A percentile compares a stretch with the other conserved stretches of the same genome.
These are phyloP conservation scores for Colletotrichum melonis DNA, from an alignment of 2,329 filamentous ascomycete genomes.

Conservation along the genomic window DNA sequence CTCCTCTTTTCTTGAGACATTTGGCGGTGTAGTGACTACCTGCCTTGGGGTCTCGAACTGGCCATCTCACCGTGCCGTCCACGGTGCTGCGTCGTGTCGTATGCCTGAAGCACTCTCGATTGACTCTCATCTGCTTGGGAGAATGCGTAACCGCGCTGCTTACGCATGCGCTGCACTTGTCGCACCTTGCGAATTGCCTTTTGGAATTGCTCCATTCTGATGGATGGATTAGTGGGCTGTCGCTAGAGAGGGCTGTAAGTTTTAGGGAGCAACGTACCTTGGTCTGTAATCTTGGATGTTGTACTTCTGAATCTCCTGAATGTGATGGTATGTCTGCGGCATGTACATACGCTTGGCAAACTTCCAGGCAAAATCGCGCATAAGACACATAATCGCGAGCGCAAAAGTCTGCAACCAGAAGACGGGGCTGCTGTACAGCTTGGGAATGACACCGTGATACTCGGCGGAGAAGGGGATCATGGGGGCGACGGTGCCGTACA, in stretches of 20 bases:
- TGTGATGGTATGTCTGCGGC: slow-evolving; percentile 95
- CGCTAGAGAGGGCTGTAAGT: background rate
- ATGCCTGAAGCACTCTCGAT: slow-evolving; percentile 93
- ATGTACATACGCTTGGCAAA: slow-evolving; percentile 98
- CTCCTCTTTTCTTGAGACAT: background rate
- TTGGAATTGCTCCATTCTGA: slow-evolving; percentile 98
- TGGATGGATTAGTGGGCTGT: slow-evolving; percentile 31
- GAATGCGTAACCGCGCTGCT: slow-evolving; percentile 98
- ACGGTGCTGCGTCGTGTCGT: slow-evolving; percentile 93
- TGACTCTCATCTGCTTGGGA: slow-evolving; percentile 97
- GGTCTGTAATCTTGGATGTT: slow-evolving; percentile 99
- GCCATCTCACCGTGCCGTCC: slow-evolving; percentile 97
- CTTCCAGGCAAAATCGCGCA: slow-evolving; percentile 95
- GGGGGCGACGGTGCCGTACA: slow-evolving; percentile 88
- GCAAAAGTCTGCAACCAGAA: slow-evolving; percentile 94
- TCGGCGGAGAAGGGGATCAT: slow-evolving; percentile 84
- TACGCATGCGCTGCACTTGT: slow-evolving; percentile 98
- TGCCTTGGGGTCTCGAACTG: slow-evolving; percentile 50
- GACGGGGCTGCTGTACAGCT: slow-evolving; percentile 81
- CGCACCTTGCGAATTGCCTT: slow-evolving; percentile 98
- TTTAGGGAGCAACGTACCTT: slow-evolving; percentile 67
- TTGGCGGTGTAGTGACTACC: background rate
- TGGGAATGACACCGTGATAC: slow-evolving; percentile 85
- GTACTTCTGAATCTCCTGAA: slow-evolving; percentile 99
- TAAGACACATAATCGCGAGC: slow-evolving; percentile 82